These are phyloP conservation scores for Dactylellina drechsleri DNA, from an alignment of 2,329 filamentous ascomycete species.

Conservation along the genomic window DNA sequence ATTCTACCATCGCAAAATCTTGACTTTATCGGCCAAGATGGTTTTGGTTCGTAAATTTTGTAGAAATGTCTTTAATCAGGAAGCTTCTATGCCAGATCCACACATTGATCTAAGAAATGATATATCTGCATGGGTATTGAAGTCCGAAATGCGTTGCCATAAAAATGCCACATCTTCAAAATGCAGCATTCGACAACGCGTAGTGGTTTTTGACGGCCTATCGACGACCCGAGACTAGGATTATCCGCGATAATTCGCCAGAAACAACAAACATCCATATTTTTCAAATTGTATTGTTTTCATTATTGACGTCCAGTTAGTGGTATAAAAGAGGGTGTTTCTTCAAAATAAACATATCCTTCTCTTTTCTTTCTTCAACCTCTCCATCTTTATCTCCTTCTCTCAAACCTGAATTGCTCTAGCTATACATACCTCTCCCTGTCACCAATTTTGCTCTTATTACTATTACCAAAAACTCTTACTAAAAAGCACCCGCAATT, in stretches of 20 bases:
- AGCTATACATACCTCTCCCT: constrained; percentile 2
- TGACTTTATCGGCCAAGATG: too few species aligned
- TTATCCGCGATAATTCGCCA: not conserved
- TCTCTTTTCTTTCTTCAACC: not conserved
- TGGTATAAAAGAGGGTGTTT: not conserved
- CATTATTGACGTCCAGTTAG: not conserved
- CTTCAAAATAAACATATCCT: not conserved
- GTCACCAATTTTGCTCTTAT: not conserved
- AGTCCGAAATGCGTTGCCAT: not conserved
- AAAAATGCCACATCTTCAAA: not conserved
- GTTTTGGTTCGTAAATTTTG: too few species aligned
- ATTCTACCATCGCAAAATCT: too few species aligned
- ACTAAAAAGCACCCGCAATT: too few species aligned
- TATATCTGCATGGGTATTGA: too few species aligned
- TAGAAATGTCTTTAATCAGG: too few species aligned
- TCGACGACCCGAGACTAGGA: not conserved
- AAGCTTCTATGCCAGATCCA: too few species aligned
- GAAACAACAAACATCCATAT: not conserved
- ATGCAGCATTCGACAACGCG: not conserved
- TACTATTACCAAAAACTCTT: not conserved
- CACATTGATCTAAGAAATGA: too few species aligned
- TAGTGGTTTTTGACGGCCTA: not conserved
- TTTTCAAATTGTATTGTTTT: not conserved
- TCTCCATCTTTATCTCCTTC: not conserved
- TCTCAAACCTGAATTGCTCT: not conserved